Evolutionary conservation across 2,329 filamentous ascomycete genomes (phyloP), one percentile per base, ranked within the genome.

Genomic region (Phyllosticta citribraziliensis): DNA sequence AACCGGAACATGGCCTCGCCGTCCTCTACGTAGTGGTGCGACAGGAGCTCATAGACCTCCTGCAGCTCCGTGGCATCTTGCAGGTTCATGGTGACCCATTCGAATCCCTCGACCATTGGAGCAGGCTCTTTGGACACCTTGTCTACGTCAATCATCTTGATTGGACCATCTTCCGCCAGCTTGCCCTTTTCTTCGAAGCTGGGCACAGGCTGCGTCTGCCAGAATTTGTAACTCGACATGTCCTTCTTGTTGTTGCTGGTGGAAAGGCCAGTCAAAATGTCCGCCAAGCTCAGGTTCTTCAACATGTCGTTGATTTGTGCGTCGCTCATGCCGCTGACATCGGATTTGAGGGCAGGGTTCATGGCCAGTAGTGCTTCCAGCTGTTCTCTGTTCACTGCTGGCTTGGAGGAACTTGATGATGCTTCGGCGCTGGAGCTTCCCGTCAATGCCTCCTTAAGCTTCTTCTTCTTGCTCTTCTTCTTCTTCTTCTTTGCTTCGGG

Each of bases 221-320:
- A 99, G 79, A 99, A 99, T 76, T 96, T 97, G 82, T 97, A 97
- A 62, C 87, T 89, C 6, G 88, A 91, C 91, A 97, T 96, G 71
- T 97, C 92, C 79, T 96, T 97, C 68, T 85, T 87, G 70, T 96
- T 96, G 81, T 94, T 95, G 61, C 88, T 89, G 8, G 89, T 80
- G 17, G 91, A 88, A 69, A 89, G 75, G 0, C 88, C 87, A 1
- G 88, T 89, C 82, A 90, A 84, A 70, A 89, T 84, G 65, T 90
- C 86, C 70, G 86, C 82, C 60, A 89, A 76, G 65, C 81, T 86
- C 70, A 90, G 78, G 67, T 82, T 82, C 74, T 83, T 83, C 65
- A 86, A 70, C 65, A 80, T 70, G 55, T 84, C 77, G 56, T 79
- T 74, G 20, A 74, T 27, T 67, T 70, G 19, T 64, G 63, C 63